phyloP scores from a whole-genome alignment of 2,329 filamentous ascomycete species.

The Paradendryphiella salina region DNA sequence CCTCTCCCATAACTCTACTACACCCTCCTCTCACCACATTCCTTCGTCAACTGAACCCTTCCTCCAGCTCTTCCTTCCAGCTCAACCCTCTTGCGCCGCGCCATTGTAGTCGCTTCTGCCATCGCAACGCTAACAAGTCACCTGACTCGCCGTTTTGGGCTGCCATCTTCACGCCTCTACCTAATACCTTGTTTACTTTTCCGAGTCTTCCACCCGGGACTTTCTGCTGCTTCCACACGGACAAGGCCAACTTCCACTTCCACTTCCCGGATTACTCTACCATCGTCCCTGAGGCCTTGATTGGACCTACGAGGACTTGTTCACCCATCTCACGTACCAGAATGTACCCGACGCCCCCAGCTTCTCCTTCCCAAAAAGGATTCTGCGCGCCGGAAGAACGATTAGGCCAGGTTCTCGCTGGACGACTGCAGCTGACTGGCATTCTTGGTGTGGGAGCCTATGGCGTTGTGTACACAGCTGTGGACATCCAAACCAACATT shows the following conservation, averaged over 20 bases:
- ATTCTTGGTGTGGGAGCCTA: slow-evolving; percentile 94
- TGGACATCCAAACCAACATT: slow-evolving; percentile 77
- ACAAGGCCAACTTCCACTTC: slow-evolving; percentile 13
- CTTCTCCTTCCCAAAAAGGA: slow-evolving; percentile 52
- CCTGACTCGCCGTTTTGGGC: slow-evolving; percentile 27
- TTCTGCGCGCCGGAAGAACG: slow-evolving; percentile 72
- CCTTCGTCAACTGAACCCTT: slow-evolving; percentile 24
- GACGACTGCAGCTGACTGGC: slow-evolving; percentile 77
- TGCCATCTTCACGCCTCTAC: slow-evolving; percentile 17
- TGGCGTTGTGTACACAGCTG: slow-evolving; percentile 89
- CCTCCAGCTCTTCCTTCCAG: slow-evolving; percentile 15
- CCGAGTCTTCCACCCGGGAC: slow-evolving; percentile 10
- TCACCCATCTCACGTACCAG: slow-evolving; percentile 27
- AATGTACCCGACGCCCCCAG: slow-evolving; percentile 57
- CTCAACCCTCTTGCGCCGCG: background rate
- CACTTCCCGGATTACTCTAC: slow-evolving; percentile 27
- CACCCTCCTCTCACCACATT: slow-evolving; percentile 27
- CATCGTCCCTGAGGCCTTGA: slow-evolving; percentile 47
- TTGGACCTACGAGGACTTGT: slow-evolving; percentile 47
- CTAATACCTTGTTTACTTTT: slow-evolving; percentile 21
- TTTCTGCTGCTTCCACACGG: slow-evolving; percentile 10
- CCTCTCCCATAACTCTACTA: background rate
- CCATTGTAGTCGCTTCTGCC: slow-evolving; percentile 3
- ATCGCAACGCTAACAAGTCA: slow-evolving; percentile 20
- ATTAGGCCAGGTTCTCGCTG: slow-evolving; percentile 80